Percentiles rank a stretch among this genome's conserved stretches.
Evolutionary conservation across 768 basidiomycete genomes (phyloP).

Genomic region (Kwoniella heveanensis): DNA sequence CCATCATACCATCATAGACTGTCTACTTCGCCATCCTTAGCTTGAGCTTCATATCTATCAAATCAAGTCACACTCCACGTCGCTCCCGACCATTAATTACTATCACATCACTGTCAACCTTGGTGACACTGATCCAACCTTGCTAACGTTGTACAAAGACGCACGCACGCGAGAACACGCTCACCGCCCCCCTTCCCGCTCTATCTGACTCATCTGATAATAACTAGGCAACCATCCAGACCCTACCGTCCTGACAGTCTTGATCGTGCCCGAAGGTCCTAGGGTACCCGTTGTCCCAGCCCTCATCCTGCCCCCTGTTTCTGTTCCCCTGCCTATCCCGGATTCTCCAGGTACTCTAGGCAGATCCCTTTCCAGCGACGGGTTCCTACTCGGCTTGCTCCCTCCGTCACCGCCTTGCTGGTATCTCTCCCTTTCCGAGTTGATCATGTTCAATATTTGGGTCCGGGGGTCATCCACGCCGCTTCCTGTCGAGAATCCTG

Average conservation of each 20-base stretch:
- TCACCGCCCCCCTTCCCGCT: not conserved
- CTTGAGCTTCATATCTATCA: no score
- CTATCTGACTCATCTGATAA: conserved; percentile 24
- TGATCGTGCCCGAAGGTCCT: conserved; percentile 1
- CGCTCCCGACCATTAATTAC: no score
- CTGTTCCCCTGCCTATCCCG: not conserved
- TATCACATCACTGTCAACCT: no score
- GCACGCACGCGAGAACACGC: no score
- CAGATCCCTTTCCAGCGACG: not conserved
- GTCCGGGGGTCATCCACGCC: not conserved
- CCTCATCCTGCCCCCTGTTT: conserved; percentile 4
- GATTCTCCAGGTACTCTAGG: not conserved
- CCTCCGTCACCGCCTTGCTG: conserved; percentile 1
- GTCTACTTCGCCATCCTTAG: no score
- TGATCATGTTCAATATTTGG: not conserved
- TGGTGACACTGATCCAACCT: no score
- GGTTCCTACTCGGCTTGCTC: conserved; percentile 4
- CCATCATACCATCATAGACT: no score
- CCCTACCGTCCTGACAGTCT: conserved; percentile 1
- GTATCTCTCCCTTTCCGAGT: not conserved
- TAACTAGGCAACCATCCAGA: conserved; percentile 39
- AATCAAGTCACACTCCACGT: no score
- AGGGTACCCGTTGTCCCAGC: conserved; percentile 7
- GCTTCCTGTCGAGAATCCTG: not conserved
- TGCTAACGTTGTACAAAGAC: no score